A percentile compares a stretch with the other conserved stretches of the same genome.
Evolutionary conservation across 768 basidiomycete species (phyloP).

Genomic region (Mycena capillaripes): DNA sequence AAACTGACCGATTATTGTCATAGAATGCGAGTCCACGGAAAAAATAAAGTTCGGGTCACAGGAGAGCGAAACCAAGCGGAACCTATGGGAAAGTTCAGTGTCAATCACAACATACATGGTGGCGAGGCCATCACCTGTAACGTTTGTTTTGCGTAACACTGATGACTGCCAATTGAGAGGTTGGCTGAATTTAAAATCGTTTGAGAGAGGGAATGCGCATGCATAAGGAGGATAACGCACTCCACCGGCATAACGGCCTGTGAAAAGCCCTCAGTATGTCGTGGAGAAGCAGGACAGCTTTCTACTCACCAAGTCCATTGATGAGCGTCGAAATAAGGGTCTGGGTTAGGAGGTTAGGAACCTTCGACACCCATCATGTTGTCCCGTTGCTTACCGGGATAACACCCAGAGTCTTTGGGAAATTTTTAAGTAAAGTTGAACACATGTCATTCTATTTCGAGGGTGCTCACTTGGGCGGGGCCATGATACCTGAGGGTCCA

Average conservation of each 20-base stretch:
- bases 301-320: not conserved
- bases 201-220: not conserved
- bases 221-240: constrained; percentile 34
- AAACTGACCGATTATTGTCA: constrained; percentile 22
- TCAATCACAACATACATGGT: constrained; percentile 21
- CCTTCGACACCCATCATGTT: not conserved
- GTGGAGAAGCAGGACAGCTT: not conserved
- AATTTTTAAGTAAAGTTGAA: not conserved
- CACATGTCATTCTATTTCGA: too few relatives aligned
- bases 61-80: constrained; percentile 8
- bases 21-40: constrained; percentile 43
- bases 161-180: constrained; percentile 48
- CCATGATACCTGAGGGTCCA: constrained; percentile 9
- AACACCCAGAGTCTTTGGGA: not conserved
- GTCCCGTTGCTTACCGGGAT: not conserved
- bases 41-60: constrained; percentile 29
- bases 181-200: constrained; percentile 25
- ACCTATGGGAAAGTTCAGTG: constrained; percentile 12
- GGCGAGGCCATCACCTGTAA: constrained; percentile 52
- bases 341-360: constrained; percentile 33
- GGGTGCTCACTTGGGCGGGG: constrained; percentile 17
- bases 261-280: not conserved
- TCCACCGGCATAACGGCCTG: constrained; percentile 40
- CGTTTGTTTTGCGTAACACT: constrained; percentile 44
- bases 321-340: constrained; percentile 41